Base-by-base conservation (phyloP, 2,329 filamentous ascomycete genomes). In the Nemania bipapillata region DNA sequence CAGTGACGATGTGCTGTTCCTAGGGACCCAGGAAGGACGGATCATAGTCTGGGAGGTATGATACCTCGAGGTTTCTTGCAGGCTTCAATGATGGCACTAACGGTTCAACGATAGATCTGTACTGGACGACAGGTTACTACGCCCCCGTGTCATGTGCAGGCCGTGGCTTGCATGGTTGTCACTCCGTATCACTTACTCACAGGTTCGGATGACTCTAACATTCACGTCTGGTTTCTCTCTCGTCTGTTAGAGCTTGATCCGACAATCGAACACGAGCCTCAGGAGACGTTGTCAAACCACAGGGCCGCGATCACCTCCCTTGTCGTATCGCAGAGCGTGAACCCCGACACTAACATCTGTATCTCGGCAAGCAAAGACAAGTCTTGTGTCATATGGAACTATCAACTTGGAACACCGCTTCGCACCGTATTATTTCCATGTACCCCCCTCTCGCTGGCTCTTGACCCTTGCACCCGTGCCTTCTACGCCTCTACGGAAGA, bases 351-450 rank as follows among this genome's bases (percentile, higher is more conserved):
- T 66, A 95, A 92, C 79, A 89, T 98, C 69, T 94, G 92, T 67
- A 86, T 97, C 22, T 96, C 95, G 2, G 89, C 90, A 6, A 93
- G 93, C 72, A 90, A 88, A 74, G 96, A 98, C 81, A 94, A 92
- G 80, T 96, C 93, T 7, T 93, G 93, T 74, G 90, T 97, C 75
- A 85, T 97, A 68, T 99, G 96, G 96, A 94, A 98, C 81, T 96
- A 96, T 78, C 89, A 90, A 70, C 92, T 89, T 0, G 93, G 93
- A 45, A 87, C 89, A 68, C 84, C 91, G 11, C 83, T 98, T 65
- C 89, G 94, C 50, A 98, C 94, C 3, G 89, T 96, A 72, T 85
- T 98, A 47, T 88, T 98, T 65, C 89, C 92, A 1, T 85, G 86
- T n/a, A 83, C 86, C 20, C 93, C 94, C 17, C 84, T 91, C 32